Evolutionary conservation across 2,329 filamentous ascomycete species (phyloP).

Genomic region (Macrophomina tecta): DNA sequence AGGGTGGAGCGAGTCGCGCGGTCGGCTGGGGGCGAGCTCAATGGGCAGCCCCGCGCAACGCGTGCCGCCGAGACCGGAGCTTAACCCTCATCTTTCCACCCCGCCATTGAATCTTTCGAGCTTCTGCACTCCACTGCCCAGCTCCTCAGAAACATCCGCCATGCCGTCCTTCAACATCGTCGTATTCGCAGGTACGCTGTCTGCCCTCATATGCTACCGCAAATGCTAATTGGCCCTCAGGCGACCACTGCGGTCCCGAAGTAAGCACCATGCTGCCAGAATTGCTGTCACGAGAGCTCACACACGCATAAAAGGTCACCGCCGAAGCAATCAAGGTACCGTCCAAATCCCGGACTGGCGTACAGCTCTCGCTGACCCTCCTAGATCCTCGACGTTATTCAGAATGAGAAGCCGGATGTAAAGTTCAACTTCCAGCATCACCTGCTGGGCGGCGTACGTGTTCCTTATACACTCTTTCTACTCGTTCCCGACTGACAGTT

Average conservation of each 20-base stretch:
- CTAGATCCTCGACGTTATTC: conserved; percentile 79
- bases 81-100: conserved; percentile 20
- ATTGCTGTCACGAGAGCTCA: conserved; percentile 29
- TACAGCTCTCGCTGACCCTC: conserved; percentile 19
- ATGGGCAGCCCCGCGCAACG: conserved; percentile 14
- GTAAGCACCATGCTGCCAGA: conserved; percentile 35
- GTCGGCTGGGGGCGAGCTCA: not conserved
- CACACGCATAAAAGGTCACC: conserved; percentile 66
- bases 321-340: conserved; percentile 83
- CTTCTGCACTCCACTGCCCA: not conserved
- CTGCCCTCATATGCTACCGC: not conserved
- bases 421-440: conserved; percentile 92
- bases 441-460: conserved; percentile 85
- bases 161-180: conserved; percentile 52
- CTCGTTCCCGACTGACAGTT: not conserved
- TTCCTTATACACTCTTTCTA: not conserved
- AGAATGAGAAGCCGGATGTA: conserved; percentile 72
- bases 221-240: conserved; percentile 37
- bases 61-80: conserved; percentile 25
- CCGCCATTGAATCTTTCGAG: conserved; percentile 26
- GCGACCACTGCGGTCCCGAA: conserved; percentile 51
- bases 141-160: not conserved
- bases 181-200: conserved; percentile 46
- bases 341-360: not conserved
- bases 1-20: conserved; percentile 10